A percentile compares a stretch with the other conserved stretches of the same genome.
Conservation (phyloP, 805 yeast genomes). For the Tetrapisispora taiwanensis region DNA sequence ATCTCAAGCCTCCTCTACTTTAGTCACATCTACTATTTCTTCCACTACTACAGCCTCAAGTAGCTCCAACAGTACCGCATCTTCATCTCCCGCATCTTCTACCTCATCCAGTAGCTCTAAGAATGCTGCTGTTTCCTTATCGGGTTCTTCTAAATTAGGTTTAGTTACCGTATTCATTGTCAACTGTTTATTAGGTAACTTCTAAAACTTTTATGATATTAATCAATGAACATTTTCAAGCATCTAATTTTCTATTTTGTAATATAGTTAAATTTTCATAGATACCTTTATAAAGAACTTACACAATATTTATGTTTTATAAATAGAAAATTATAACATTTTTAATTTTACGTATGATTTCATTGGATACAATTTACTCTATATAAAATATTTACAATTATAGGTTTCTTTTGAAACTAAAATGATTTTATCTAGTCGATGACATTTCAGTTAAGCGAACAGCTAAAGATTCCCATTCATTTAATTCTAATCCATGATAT, state of each 20-base stretch:
- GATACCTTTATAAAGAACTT: not conserved
- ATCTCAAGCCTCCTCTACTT: conserved; percentile 3
- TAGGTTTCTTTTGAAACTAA: no score
- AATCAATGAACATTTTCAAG: not conserved
- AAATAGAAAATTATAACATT: no score
- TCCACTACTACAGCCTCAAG: conserved; percentile 4
- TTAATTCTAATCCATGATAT: conserved; percentile 46
- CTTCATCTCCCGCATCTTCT: conserved; percentile 3
- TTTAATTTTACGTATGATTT: no score
- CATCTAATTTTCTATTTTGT: not conserved
- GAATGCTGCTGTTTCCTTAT: conserved; percentile 3
- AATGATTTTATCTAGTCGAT: conserved; percentile 13
- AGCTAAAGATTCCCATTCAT: conserved; percentile 41
- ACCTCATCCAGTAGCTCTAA: conserved; percentile 3
- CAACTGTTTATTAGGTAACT: conserved; percentile 2
- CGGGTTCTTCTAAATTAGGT: not conserved
- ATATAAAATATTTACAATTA: no score
- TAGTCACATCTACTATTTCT: conserved; percentile 3
- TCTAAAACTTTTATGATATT: not conserved
- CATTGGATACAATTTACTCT: no score
- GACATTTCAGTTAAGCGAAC: conserved; percentile 41
- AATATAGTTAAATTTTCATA: not conserved
- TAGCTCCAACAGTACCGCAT: conserved; percentile 1
- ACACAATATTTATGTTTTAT: no score
- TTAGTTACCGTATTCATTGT: not conserved